Conservation (phyloP, 345 rosid species). For the Capsella bursapastoris region DNA sequence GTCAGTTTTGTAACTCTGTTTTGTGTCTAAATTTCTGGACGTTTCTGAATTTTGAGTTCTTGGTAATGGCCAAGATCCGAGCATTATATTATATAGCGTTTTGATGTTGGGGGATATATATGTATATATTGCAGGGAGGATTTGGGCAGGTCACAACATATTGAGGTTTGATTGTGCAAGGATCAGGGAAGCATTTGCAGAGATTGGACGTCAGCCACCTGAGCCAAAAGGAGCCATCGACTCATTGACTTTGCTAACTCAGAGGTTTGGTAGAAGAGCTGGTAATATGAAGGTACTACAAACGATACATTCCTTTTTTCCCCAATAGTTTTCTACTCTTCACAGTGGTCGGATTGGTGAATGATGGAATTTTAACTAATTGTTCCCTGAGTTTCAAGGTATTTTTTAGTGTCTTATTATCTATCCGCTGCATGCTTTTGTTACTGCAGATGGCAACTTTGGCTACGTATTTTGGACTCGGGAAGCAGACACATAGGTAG, state of each 20-base stretch:
- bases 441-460: constrained; percentile 80
- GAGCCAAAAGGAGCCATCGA: constrained; percentile 82
- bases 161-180: constrained; percentile 81
- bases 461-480: constrained; percentile 84
- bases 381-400: not conserved
- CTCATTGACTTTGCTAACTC: constrained; percentile 74
- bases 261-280: constrained; percentile 85
- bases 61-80: not conserved
- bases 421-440: not conserved
- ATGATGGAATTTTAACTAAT: not conserved
- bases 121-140: constrained; percentile 58
- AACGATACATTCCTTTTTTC: not conserved
- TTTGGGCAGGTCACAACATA: constrained; percentile 98
- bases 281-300: constrained; percentile 85
- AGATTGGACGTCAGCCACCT: constrained; percentile 68
- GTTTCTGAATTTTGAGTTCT: not conserved
- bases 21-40: not conserved
- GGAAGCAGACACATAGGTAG: constrained; percentile 80
- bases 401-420: not conserved
- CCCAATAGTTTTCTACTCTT: not conserved
- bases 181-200: constrained; percentile 79
- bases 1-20: not conserved
- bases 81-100: not conserved
- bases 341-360: not conserved
- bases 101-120: not conserved